These are phyloP conservation scores for Carex sylvatica DNA, from an alignment of 202 grass and related monocot species.

Conservation along the genomic window DNA sequence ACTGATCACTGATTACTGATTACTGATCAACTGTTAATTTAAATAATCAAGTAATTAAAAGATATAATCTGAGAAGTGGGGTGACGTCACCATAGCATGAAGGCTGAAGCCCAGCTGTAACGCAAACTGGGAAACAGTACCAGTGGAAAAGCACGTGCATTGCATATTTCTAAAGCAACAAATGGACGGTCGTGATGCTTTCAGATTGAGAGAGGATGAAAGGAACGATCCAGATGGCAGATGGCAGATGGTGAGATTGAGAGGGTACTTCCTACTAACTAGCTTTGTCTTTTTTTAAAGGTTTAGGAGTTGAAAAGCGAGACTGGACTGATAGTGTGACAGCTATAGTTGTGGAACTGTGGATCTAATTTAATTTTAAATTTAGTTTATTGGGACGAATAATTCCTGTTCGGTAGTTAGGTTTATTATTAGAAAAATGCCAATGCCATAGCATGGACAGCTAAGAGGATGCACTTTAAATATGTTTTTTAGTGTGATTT, in stretches of 20 bases:
- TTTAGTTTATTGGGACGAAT: background rate
- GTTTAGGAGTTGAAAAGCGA: background rate
- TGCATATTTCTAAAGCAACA: background rate
- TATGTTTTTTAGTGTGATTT: background rate
- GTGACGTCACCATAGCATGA: background rate
- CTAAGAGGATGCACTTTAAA: constrained; percentile 30
- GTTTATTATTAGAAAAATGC: background rate
- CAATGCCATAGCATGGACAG: background rate
- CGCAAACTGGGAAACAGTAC: background rate
- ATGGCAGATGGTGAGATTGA: background rate
- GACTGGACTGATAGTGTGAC: constrained; percentile 12
- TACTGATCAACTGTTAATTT: background rate
- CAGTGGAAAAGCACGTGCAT: background rate
- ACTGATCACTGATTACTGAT: background rate
- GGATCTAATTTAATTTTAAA: background rate
- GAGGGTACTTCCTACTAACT: background rate
- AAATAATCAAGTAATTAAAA: background rate
- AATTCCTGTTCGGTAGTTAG: constrained; percentile 11
- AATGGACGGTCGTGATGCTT: background rate
- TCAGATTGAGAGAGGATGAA: background rate
- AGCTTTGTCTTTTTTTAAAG: background rate
- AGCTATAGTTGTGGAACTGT: background rate
- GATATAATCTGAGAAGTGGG: background rate
- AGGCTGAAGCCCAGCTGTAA: background rate
- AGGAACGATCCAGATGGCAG: background rate